Percentiles rank a stretch among this genome's conserved stretches.
Conservation (phyloP, 2,329 filamentous ascomycete genomes). For the Aurifilum marmelostoma region DNA sequence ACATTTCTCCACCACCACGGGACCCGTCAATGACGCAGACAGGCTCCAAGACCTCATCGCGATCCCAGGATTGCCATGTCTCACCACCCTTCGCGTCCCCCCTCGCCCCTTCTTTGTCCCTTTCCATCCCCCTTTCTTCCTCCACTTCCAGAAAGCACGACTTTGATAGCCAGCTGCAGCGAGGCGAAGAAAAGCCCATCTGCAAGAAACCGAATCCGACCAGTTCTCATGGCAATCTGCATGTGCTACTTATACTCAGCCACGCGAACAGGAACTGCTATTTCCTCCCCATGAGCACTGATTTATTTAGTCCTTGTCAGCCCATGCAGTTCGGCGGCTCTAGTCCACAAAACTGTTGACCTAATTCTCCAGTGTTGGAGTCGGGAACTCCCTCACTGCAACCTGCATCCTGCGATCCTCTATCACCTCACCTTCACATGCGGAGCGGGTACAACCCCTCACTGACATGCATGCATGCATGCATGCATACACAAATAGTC, state of each 20-base stretch:
- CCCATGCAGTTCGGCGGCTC: background rate
- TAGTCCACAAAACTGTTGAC: background rate
- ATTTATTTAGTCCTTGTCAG: background rate
- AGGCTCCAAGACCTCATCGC: background rate
- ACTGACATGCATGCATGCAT: background rate
- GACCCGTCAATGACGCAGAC: conserved; percentile 6
- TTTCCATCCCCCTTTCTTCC: background rate
- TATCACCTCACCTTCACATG: background rate
- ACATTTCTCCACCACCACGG: conserved; percentile 3
- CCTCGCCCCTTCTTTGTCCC: background rate
- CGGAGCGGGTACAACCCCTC: background rate
- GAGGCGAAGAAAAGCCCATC: background rate
- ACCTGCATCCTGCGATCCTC: background rate
- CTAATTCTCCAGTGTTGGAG: background rate
- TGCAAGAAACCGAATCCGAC: background rate
- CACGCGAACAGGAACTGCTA: background rate
- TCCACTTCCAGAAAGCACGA: background rate
- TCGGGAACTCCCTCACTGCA: background rate
- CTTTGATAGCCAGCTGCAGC: background rate
- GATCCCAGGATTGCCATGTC: conserved; percentile 10
- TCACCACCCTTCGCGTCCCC: background rate
- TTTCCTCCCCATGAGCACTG: background rate
- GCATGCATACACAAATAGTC: background rate
- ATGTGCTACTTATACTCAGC: background rate
- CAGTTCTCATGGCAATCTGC: background rate